These are phyloP conservation scores for Puccinia novopanici DNA, from an alignment of 1,284 basidiomycete genomes.

Conservation along the genomic window DNA sequence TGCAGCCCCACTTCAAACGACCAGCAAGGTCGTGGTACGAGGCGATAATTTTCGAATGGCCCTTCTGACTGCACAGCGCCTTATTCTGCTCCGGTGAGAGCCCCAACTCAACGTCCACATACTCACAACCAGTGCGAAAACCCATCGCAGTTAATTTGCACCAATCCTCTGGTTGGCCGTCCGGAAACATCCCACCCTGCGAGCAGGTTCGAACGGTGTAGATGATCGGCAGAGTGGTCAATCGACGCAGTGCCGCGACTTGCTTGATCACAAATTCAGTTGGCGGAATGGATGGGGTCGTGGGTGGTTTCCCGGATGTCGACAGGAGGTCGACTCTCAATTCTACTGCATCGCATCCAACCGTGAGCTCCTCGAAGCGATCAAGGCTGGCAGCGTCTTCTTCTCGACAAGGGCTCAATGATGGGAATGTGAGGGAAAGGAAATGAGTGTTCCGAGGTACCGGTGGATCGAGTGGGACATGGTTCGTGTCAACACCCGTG, in stretches of 20 bases:
- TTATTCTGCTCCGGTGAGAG: constrained; percentile 70
- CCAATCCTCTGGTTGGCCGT: constrained; percentile 69
- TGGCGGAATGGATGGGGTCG: constrained; percentile 68
- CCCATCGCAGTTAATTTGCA: constrained; percentile 78
- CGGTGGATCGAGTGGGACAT: constrained; percentile 63
- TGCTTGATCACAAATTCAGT: constrained; percentile 77
- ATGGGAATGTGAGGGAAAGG: constrained; percentile 84
- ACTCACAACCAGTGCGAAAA: constrained; percentile 82
- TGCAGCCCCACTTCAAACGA: constrained; percentile 75
- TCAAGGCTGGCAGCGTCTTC: constrained; percentile 65
- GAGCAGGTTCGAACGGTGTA: constrained; percentile 84
- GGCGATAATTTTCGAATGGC: constrained; percentile 77
- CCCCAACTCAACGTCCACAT: constrained; percentile 85
- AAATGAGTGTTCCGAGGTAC: constrained; percentile 73
- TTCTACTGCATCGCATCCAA: constrained; percentile 91
- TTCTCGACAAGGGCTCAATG: constrained; percentile 64
- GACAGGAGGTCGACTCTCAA: constrained; percentile 86
- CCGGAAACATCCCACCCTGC: constrained; percentile 89
- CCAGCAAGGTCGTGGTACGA: constrained; percentile 95
- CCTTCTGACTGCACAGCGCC: constrained; percentile 69
- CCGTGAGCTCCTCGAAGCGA: constrained; percentile 71
- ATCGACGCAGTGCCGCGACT: constrained; percentile 75
- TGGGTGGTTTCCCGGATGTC: constrained; percentile 61
- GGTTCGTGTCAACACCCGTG: constrained; percentile 69
- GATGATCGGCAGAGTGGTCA: constrained; percentile 80